Base-by-base conservation (phyloP, 1,284 basidiomycete genomes). In the Cutaneotrichosporon dermatis region DNA sequence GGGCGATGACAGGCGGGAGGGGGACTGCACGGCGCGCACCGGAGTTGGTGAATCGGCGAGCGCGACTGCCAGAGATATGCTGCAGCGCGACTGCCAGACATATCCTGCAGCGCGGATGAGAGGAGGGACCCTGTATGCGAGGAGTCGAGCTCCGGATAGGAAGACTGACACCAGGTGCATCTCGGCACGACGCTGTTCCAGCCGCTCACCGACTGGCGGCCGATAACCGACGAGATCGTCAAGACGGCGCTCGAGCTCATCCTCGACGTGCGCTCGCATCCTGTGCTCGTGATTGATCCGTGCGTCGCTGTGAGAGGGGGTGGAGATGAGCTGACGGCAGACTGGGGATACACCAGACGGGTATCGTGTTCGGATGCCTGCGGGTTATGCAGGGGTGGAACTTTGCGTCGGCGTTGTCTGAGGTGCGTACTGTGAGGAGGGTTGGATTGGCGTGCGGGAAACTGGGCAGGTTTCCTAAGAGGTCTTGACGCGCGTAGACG, bases 331-430 rank as follows among this genome's bases (percentile, higher is more conserved):
- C 49, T 55, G 25, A 59, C 39, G 9, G 10, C 52, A 77, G 76
- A 6, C 56, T 76, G 6, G 76, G 76, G 3, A 74, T 78, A 45
- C 76, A 78, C 66, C 74, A 76, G 54, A 74, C 71, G 4, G 76
- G 76, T 25, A 70, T 75, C 56, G 69, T 76, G 8, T 67, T 75
- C 13, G 76, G 76, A 0, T 69, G 73, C 40, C 62, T 78, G 54
- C 62, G 76, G 12, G 55, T 68, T 5, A 67, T 78, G 65, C 75
- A 78, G 57, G 69, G 69, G 1, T 78, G 76, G 76, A 78, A 76
- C 65, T 78, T 78, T 67, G 75, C 76, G 16, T 69, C 69, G 6
- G 69, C 66, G 4, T 62, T 76, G 8, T 65, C 73, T 8, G 76
- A 78, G 67, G 74, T 76, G 56, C 48, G 69, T 56, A 15, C 12